Percentiles rank a stretch among this genome's conserved stretches.
Evolutionary conservation across 2,329 filamentous ascomycete genomes (phyloP).

Genomic region (Fusarium austroafricanum): DNA sequence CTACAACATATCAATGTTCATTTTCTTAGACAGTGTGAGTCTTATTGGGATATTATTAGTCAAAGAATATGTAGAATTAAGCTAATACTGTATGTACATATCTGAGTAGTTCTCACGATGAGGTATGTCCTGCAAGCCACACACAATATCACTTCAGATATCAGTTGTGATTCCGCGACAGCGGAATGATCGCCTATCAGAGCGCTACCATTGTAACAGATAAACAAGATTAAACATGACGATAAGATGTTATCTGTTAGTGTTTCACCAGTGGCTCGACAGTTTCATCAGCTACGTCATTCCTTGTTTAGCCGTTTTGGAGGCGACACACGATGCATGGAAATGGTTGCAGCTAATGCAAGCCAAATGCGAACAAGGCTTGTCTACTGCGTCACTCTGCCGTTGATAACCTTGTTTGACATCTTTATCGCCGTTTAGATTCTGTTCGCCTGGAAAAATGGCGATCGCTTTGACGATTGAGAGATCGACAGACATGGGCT

Average conservation of each 20-base stretch:
- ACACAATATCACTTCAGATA: no score
- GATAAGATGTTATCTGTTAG: background rate
- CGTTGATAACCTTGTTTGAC: no score
- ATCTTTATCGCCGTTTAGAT: background rate
- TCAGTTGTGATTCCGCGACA: background rate
- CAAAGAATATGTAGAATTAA: no score
- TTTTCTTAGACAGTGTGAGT: background rate
- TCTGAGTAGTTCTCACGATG: no score
- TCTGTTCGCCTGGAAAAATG: background rate
- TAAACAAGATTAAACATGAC: accelerated
- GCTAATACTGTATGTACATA: no score
- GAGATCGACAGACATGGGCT: background rate
- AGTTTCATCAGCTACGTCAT: background rate
- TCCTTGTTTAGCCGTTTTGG: background rate
- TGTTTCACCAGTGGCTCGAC: background rate
- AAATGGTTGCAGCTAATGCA: constrained; percentile 12
- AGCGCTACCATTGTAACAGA: background rate
- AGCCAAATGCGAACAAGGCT: background rate
- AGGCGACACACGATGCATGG: background rate
- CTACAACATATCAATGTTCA: background rate
- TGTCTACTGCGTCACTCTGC: constrained; percentile 5
- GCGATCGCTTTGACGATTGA: background rate
- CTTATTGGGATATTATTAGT: no score
- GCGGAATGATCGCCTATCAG: background rate
- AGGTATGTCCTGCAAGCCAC: no score